phyloP scores from a whole-genome alignment of 139 green algal species.

The Dunaliella primolecta region DNA sequence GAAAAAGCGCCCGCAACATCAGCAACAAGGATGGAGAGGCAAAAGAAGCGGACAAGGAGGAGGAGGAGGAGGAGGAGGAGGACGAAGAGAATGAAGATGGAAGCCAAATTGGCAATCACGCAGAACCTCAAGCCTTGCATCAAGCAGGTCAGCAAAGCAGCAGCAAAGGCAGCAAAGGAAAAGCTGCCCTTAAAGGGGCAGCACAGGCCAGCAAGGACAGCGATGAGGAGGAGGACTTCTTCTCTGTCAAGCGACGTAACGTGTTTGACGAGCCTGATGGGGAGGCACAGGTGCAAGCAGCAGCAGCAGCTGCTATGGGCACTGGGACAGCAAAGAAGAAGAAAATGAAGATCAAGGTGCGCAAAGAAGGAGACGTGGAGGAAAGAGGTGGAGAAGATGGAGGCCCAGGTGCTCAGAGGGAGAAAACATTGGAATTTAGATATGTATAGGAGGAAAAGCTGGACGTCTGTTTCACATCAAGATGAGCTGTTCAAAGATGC shows the following conservation, averaged over 20 bases:
- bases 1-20: too few relatives aligned
- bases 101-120: too few relatives aligned
- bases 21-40: constrained; percentile 27
- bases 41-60: not conserved
- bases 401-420: too few relatives aligned
- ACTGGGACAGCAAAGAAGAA: constrained; percentile 54
- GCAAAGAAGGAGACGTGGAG: too few relatives aligned
- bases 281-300: not conserved
- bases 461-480: too few relatives aligned
- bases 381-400: too few relatives aligned
- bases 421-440: too few relatives aligned
- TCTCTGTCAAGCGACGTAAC: constrained; percentile 45
- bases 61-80: constrained; percentile 7
- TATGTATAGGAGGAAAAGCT: too few relatives aligned
- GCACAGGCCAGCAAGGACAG: not conserved
- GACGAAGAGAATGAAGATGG: not conserved
- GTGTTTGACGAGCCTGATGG: constrained; percentile 38
- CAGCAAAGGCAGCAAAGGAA: too few relatives aligned
- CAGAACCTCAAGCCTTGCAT: too few relatives aligned
- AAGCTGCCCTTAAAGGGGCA: not conserved
- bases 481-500: too few relatives aligned
- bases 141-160: too few relatives aligned
- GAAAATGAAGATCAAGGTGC: constrained; percentile 64
- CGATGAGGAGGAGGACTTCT: constrained; percentile 47
- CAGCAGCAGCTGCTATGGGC: constrained; percentile 1